phyloP scores from a whole-genome alignment of 2,329 filamentous ascomycete genomes.

The Nemania serpens region DNA sequence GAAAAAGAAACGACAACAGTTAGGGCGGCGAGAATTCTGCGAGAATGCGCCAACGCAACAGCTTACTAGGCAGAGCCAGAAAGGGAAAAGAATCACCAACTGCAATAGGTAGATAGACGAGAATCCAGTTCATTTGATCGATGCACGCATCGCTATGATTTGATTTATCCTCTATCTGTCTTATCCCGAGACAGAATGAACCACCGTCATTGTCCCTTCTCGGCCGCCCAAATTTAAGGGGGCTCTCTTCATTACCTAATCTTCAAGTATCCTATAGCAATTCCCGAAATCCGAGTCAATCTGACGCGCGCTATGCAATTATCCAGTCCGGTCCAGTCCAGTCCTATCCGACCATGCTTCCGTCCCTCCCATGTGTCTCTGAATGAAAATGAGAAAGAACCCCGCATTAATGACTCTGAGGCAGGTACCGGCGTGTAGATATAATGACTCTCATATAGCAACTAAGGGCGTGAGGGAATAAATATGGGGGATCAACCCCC shows the following conservation, averaged over 20 bases:
- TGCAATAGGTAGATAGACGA: conserved; percentile 3
- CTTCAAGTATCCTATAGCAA: neutral
- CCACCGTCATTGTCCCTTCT: neutral
- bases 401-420: conserved; percentile 15
- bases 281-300: conserved; percentile 4
- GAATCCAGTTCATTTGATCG: conserved; percentile 17
- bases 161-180: neutral
- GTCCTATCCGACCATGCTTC: neutral
- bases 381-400: neutral
- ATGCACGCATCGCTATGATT: conserved; percentile 23
- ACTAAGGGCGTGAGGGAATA: neutral
- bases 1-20: neutral
- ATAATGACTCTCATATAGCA: conserved; percentile 6
- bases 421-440: conserved; percentile 10
- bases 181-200: neutral
- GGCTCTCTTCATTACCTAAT: conserved; percentile 2
- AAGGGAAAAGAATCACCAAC: neutral
- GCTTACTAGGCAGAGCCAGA: conserved; percentile 1
- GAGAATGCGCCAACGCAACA: neutral
- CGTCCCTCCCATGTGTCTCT: neutral
- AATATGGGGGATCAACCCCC: conserved; percentile 19
- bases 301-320: conserved; percentile 14
- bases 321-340: neutral
- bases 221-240: no score
- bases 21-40: no score